Evolutionary conservation across 257 asterid species (phyloP).

Genomic region (Parsonsia alboflavescens): DNA sequence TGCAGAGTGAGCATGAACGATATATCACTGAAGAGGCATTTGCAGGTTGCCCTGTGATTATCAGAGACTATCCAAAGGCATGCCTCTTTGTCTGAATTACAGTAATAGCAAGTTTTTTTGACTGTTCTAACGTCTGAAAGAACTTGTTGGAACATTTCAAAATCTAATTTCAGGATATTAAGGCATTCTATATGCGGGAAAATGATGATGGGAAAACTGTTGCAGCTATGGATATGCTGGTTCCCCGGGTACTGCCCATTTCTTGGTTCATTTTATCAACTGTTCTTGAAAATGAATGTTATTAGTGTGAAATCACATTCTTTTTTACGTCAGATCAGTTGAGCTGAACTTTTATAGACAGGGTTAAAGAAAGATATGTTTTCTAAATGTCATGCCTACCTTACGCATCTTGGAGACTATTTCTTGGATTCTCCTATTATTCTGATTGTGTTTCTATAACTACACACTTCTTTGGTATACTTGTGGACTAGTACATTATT

Average conservation of each 20-base stretch:
- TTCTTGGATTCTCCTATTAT: not conserved
- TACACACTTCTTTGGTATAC: not conserved
- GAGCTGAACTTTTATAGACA: not conserved
- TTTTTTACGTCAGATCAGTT: not conserved
- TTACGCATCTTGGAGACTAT: not conserved
- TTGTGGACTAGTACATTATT: not conserved
- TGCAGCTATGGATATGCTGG: conserved; percentile 99
- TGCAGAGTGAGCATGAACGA: conserved; percentile 98
- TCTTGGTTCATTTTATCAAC: not conserved
- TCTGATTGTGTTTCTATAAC: not conserved
- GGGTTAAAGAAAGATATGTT: too few species aligned
- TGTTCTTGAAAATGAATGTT: not conserved
- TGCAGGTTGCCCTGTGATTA: conserved; percentile 87
- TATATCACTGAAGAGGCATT: conserved; percentile 90
- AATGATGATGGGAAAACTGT: conserved; percentile 97
- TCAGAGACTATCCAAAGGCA: conserved; percentile 98
- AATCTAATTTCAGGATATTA: conserved; percentile 59
- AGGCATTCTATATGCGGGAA: conserved; percentile 95
- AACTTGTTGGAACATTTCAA: conserved; percentile 20
- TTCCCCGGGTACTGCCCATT: conserved; percentile 74
- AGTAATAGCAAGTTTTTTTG: not conserved
- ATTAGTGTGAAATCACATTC: not conserved
- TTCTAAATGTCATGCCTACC: not conserved
- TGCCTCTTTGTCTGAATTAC: conserved; percentile 7
- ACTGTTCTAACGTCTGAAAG: not conserved